phyloP scores from a whole-genome alignment of 2,329 filamentous ascomycete genomes.

The Paracoccidioides brasiliensis region DNA sequence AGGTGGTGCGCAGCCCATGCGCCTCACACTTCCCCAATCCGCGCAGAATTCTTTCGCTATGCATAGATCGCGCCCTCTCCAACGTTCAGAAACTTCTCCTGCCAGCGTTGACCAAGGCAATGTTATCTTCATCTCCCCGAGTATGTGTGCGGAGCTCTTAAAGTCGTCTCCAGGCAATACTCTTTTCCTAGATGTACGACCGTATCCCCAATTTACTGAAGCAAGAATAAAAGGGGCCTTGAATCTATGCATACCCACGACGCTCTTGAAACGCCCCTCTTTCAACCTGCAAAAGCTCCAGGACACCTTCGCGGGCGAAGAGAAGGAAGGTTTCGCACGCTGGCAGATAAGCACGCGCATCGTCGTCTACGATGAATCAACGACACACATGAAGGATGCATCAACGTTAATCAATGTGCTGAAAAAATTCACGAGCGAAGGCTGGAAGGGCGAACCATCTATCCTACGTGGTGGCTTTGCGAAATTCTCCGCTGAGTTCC shows the following conservation, averaged over 20 bases:
- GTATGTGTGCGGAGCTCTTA: conserved; percentile 45
- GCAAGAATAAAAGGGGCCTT: conserved; percentile 68
- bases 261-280: conserved; percentile 75
- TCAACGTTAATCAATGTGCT: conserved; percentile 70
- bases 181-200: conserved; percentile 72
- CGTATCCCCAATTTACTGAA: conserved; percentile 66
- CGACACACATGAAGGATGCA: conserved; percentile 67
- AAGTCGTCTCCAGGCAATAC: conserved; percentile 39
- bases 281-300: conserved; percentile 81
- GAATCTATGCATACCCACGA: conserved; percentile 91
- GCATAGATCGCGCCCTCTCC: conserved; percentile 2
- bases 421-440: conserved; percentile 81
- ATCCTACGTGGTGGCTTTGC: conserved; percentile 74
- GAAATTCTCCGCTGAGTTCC: conserved; percentile 55
- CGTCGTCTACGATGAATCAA: conserved; percentile 74
- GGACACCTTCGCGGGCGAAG: conserved; percentile 65
- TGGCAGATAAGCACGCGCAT: conserved; percentile 68
- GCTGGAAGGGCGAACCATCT: conserved; percentile 59
- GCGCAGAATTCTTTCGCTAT: background rate
- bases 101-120: conserved; percentile 32
- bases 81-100: conserved; percentile 43
- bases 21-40: background rate
- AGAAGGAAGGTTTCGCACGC: conserved; percentile 58
- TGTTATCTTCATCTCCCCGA: conserved; percentile 41
- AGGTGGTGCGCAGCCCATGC: background rate